Percentiles rank a stretch among this genome's conserved stretches.
Evolutionary conservation across 495 filamentous ascomycete species (phyloP).

Genomic region (Aspergillus incahuasiensis): DNA sequence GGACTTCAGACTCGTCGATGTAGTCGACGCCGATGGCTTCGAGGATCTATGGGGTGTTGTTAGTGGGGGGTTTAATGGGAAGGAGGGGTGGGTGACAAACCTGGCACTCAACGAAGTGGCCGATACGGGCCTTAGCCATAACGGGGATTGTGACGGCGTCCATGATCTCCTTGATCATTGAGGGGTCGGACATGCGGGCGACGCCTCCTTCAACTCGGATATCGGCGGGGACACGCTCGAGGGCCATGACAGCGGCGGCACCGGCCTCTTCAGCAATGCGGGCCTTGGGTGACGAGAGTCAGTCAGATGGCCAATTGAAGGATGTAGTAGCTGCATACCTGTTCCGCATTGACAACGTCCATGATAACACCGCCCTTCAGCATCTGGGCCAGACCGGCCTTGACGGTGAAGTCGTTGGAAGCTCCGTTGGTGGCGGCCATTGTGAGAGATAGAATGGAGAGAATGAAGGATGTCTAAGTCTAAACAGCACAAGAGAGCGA

Average conservation of each 20-base stretch:
- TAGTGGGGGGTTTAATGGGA: not conserved
- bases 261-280: conserved; percentile 97
- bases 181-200: conserved; percentile 93
- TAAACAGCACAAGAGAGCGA: not conserved
- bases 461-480: conserved; percentile 8
- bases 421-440: conserved; percentile 35
- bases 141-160: conserved; percentile 95
- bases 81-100: conserved; percentile 31
- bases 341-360: conserved; percentile 93
- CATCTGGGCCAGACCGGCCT: conserved; percentile 94
- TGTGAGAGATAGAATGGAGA: conserved; percentile 15
- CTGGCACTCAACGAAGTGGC: conserved; percentile 96
- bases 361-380: conserved; percentile 98
- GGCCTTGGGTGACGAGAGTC: conserved; percentile 45
- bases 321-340: conserved; percentile 47
- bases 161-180: conserved; percentile 96
- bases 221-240: conserved; percentile 96
- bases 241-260: conserved; percentile 94
- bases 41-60: conserved; percentile 61
- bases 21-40: conserved; percentile 94
- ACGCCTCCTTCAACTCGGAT: conserved; percentile 91
- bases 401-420: conserved; percentile 64
- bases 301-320: not conserved
- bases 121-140: conserved; percentile 98
- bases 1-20: conserved; percentile 95